Evolutionary conservation across 768 basidiomycete species (phyloP), one percentile per base, ranked within the genome.

Genomic region (Lanmaoa pseudosensibilis): DNA sequence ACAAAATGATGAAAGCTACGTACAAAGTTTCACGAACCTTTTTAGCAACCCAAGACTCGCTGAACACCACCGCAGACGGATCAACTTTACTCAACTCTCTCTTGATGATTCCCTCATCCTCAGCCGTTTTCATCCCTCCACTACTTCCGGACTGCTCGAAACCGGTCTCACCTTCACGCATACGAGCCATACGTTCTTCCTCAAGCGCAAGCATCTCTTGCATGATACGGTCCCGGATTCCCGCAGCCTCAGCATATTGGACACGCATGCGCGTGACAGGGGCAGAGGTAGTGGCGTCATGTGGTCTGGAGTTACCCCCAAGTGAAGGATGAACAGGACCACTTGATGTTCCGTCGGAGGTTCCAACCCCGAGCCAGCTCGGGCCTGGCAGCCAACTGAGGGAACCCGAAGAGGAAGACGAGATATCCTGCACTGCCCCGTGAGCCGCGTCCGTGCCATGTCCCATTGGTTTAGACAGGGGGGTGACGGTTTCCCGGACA

Each of bases 141-240:
- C 63, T 48, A 23, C 77, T 75, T 58, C 78, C 80, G 27, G 78
- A 67, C 46, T 79, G 78, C 41, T 75, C 77, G 65, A 86, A 78
- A 43, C 82, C 75, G 62, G 89, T 78, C 63, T 87, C 83, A 21
- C 84, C 79, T 56, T 90, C 87, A 55, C 82, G 80, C 95, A 96
- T 98, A 19, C 94, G 83, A 57, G 90, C 85, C 87, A 99, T 95
- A 25, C 97, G 83, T 70, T 98, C 94, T 69, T 98, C 95, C 73
- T 99, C 97, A 27, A 99, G 77, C 23, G 93, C 80, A 59, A 98
- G 78, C 97, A 99, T 99, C 78, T 99, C 97, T 63, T 90, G 85
- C 97, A 99, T 99, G 58, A 99, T 99, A 21, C 94, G 82, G 62
- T 94, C 90, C 16, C 93, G 83, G 62, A 99, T 99, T 2, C 90